phyloP scores from a whole-genome alignment of 352 stramenopile species.

The Pythium brassicae region DNA sequence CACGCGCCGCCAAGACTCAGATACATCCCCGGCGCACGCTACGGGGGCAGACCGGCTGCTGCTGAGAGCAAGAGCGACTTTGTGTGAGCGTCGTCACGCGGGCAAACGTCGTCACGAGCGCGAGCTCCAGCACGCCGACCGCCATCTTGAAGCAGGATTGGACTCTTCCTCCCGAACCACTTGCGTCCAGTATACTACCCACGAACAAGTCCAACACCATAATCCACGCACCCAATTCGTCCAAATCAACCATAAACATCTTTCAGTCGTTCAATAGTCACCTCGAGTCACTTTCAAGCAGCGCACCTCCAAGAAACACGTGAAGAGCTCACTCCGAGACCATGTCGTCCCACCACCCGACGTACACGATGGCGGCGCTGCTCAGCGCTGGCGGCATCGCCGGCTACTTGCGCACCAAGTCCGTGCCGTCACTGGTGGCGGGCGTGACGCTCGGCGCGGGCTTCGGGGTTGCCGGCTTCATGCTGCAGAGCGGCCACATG shows the following conservation, averaged over 20 bases:
- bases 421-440: conserved; percentile 74
- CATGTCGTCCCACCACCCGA: conserved; percentile 73
- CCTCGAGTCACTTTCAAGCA: neutral
- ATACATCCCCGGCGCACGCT: conserved; percentile 44
- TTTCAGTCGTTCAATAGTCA: too few relatives aligned
- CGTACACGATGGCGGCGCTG: conserved; percentile 79
- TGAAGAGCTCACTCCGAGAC: conserved; percentile 1
- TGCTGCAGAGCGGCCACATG: conserved; percentile 80
- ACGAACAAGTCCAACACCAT: too few relatives aligned
- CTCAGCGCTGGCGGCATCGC: conserved; percentile 62
- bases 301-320: conserved; percentile 1
- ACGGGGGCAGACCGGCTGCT: neutral
- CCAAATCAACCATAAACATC: neutral
- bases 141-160: too few relatives aligned
- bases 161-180: neutral
- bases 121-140: too few relatives aligned
- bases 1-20: conserved; percentile 49
- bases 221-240: neutral
- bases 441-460: conserved; percentile 75
- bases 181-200: neutral
- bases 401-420: conserved; percentile 80
- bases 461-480: conserved; percentile 72
- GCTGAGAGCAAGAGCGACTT: neutral
- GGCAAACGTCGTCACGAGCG: too few relatives aligned
- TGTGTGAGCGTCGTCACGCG: conserved; percentile 12